Percentiles rank a stretch among this genome's conserved stretches.
phyloP scores from a whole-genome alignment of 1,284 basidiomycete species.

The Mycosarcoma mackinlayi region DNA sequence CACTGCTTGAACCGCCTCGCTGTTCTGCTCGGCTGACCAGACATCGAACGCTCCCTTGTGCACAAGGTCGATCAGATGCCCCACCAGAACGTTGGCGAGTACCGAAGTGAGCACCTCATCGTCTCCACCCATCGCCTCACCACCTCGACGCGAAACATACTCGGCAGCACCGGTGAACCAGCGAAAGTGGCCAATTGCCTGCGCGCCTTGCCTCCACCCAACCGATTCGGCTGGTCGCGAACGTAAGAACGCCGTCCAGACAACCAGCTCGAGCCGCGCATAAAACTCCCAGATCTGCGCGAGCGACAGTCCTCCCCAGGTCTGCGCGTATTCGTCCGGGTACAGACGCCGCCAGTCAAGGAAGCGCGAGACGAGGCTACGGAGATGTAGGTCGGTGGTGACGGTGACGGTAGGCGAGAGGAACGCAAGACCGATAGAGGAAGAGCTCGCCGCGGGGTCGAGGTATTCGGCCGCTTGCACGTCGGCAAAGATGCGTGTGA shows the following conservation, averaged over 20 bases:
- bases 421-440: neutral
- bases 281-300: slow-evolving; percentile 64
- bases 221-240: slow-evolving; percentile 10
- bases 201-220: slow-evolving; percentile 5
- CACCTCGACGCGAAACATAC: slow-evolving; percentile 2
- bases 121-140: slow-evolving; percentile 48
- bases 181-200: slow-evolving; percentile 11
- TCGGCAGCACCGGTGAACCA: slow-evolving; percentile 29
- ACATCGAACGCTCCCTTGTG: slow-evolving; percentile 45
- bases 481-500: slow-evolving; percentile 40
- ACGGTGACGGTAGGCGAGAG: neutral
- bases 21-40: slow-evolving; percentile 40
- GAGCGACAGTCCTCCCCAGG: slow-evolving; percentile 64
- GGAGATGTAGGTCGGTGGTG: slow-evolving; percentile 35
- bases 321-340: slow-evolving; percentile 54
- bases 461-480: slow-evolving; percentile 60
- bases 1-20: slow-evolving; percentile 30
- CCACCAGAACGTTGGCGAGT: slow-evolving; percentile 47
- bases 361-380: slow-evolving; percentile 56
- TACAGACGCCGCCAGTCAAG: slow-evolving; percentile 51
- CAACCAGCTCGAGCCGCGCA: slow-evolving; percentile 48
- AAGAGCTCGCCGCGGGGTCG: slow-evolving; percentile 28
- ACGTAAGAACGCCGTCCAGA: slow-evolving; percentile 45
- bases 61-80: slow-evolving; percentile 26
- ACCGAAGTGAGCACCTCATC: slow-evolving; percentile 53